Base-by-base conservation (phyloP, 331 rosid species). In the Erythrophleum ivorense region DNA sequence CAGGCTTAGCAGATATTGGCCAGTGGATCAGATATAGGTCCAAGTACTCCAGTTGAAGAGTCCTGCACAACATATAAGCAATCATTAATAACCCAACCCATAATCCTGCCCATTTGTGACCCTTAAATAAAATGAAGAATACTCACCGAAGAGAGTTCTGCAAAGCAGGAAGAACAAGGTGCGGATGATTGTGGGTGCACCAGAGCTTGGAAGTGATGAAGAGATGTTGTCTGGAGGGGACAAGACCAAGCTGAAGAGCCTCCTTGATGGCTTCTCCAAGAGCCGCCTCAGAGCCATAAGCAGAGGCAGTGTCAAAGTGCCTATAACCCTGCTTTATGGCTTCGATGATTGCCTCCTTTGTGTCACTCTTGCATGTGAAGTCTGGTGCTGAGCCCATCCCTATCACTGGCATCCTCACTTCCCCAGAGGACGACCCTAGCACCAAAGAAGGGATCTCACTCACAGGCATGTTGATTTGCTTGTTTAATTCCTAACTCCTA, bases 371-470 rank as follows among this genome's bases (percentile, higher is more conserved):
- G 1, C 90, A 83, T 0, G 86, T 54, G 70, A 77, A 77, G 10
- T 87, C 87, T 4, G 89, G 68, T 0, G 93, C 95, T 0, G 93
- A 87, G 2, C 95, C 95, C 84, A 91, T 82, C 8, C 91, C 88
- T 3, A 91, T 43, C 6, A 81, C 85, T 0, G 92, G 95, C 78
- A 91, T 59, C 49, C 33, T 76, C 40, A 31, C 10, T 6, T 65
- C 16, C 0, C 49, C 52, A 7, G 53, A 12, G 2, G 82, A 62
- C 57, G 29, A 24, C 29, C 29, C 29, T 24, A 24, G 29, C 29
- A 24, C 29, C 29, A 24, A 24, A 24, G 29, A 24, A 24, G 29
- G 29, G 29, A 24, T 24, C 29, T 24, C 29, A 24, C 29, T 24
- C 29, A 24, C 29, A 24, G 29, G 29, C 29, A 24, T 24, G 29